Conservation (phyloP, 805 yeast genomes). For the Kodamaea nitidulidarum region DNA sequence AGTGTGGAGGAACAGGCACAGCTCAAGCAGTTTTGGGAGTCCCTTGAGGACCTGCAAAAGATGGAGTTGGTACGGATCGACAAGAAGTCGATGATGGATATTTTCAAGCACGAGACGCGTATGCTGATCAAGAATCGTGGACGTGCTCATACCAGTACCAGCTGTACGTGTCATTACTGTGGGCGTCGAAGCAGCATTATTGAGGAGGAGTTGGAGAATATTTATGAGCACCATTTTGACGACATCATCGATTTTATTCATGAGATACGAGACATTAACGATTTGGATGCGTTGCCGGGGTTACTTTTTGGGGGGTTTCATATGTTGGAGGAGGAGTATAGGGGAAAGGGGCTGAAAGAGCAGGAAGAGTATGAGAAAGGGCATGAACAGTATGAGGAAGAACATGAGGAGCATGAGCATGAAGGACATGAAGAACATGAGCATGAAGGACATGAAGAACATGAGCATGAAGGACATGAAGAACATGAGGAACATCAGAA, state of each 20-base stretch:
- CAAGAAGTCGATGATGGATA: slow-evolving; percentile 61
- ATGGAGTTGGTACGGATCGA: slow-evolving; percentile 60
- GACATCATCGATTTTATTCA: slow-evolving; percentile 37
- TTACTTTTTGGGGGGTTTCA: slow-evolving; percentile 34
- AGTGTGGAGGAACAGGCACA: slow-evolving; percentile 49
- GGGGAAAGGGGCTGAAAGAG: slow-evolving; percentile 14
- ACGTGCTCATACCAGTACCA: slow-evolving; percentile 7
- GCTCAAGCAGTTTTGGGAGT: slow-evolving; percentile 61
- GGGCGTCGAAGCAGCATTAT: slow-evolving; percentile 68
- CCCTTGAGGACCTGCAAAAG: slow-evolving; percentile 57
- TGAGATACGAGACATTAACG: slow-evolving; percentile 36
- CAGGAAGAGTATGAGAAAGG: not conserved
- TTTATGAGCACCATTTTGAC: slow-evolving; percentile 66
- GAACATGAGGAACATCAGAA: too few relatives aligned
- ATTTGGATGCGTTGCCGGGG: slow-evolving; percentile 33
- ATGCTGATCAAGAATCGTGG: slow-evolving; percentile 17
- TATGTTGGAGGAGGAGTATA: slow-evolving; percentile 32
- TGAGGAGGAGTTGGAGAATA: slow-evolving; percentile 70
- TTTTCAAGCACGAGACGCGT: slow-evolving; percentile 46
- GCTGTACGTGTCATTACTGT: slow-evolving; percentile 73
- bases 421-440: too few relatives aligned
- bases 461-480: too few relatives aligned
- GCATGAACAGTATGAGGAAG: too few relatives aligned
- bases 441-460: too few relatives aligned
- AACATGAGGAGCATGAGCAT: not conserved